These are phyloP conservation scores for Candida easanensis DNA, from an alignment of 805 yeast genomes.

Conservation along the genomic window DNA sequence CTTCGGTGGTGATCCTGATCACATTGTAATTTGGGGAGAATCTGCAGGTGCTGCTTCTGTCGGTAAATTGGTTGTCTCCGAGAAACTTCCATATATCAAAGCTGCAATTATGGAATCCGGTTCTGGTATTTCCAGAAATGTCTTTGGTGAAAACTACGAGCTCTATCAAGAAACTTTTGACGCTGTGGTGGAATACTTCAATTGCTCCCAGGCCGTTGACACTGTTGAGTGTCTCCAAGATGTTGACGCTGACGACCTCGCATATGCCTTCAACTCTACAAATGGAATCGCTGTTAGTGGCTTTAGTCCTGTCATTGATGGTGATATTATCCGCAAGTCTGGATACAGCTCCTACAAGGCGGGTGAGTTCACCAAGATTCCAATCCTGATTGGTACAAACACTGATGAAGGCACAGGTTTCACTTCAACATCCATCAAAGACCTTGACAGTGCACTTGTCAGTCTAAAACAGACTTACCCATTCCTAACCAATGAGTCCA, in stretches of 20 bases:
- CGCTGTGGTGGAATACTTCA: constrained; percentile 7
- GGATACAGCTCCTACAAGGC: constrained; percentile 7
- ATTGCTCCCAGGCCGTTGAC: constrained; percentile 13
- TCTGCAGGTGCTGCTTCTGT: constrained; percentile 33
- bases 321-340: constrained; percentile 16
- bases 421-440: not conserved
- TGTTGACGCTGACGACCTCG: constrained; percentile 9
- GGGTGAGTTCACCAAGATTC: constrained; percentile 20
- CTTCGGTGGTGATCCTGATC: constrained; percentile 37
- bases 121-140: constrained; percentile 4
- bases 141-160: constrained; percentile 3
- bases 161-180: constrained; percentile 4
- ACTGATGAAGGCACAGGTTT: constrained; percentile 23
- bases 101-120: constrained; percentile 22
- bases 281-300: constrained; percentile 8
- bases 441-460: constrained; percentile 4
- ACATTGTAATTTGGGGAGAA: constrained; percentile 36
- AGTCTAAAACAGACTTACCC: constrained; percentile 1
- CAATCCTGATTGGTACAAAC: constrained; percentile 23
- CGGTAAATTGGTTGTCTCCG: constrained; percentile 13
- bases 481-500: constrained; percentile 10
- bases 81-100: constrained; percentile 10
- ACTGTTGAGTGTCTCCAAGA: constrained; percentile 15
- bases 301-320: constrained; percentile 15
- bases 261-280: constrained; percentile 11